A percentile compares a stretch with the other conserved stretches of the same genome.
These are phyloP conservation scores for Plasmopara halstedii DNA, from an alignment of 352 stramenopile genomes.

Conservation along the genomic window DNA sequence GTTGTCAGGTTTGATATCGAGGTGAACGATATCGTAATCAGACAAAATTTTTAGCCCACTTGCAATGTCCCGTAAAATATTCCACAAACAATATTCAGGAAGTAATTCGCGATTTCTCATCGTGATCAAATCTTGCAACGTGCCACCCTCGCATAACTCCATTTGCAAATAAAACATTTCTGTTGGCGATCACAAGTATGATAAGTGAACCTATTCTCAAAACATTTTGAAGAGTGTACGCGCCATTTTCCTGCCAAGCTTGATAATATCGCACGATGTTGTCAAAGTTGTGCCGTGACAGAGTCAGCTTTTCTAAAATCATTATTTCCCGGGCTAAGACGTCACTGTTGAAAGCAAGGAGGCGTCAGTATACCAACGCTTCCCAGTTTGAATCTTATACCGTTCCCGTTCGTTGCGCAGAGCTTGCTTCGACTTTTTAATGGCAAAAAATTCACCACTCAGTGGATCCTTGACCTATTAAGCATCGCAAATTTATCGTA, in stretches of 20 bases:
- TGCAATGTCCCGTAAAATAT: conserved; percentile 62
- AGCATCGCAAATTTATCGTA: not conserved
- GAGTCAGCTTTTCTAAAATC: conserved; percentile 35
- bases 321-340: conserved; percentile 58
- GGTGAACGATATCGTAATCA: conserved; percentile 85
- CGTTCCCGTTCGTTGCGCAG: conserved; percentile 71
- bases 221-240: too few relatives aligned
- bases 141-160: conserved; percentile 88
- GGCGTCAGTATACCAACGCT: not conserved
- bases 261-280: conserved; percentile 94
- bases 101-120: conserved; percentile 24
- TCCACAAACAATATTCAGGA: conserved; percentile 60
- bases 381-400: conserved; percentile 15
- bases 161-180: conserved; percentile 91
- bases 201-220: not conserved
- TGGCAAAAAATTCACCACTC: conserved; percentile 35
- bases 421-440: conserved; percentile 79
- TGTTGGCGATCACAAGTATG: conserved; percentile 9
- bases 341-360: conserved; percentile 26
- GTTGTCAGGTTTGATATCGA: conserved; percentile 97
- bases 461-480: conserved; percentile 32
- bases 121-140: conserved; percentile 65
- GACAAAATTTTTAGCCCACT: conserved; percentile 86
- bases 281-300: conserved; percentile 35
- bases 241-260: conserved; percentile 89